phyloP scores from a whole-genome alignment of 257 asterid species.

The Fraxinus anomala region DNA sequence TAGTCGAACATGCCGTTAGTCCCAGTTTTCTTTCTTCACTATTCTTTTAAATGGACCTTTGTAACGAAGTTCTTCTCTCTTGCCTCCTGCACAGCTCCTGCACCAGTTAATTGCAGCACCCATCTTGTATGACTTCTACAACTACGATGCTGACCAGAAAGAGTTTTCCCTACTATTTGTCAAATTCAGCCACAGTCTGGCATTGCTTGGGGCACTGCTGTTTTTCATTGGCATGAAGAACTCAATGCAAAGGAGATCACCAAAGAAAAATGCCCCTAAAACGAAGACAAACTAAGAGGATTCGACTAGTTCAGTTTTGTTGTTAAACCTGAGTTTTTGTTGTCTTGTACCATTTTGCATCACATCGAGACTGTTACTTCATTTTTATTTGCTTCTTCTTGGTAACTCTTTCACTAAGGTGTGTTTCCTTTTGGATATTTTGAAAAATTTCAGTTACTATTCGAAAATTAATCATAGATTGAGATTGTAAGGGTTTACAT shows the following conservation, averaged over 20 bases:
- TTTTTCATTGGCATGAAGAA: constrained; percentile 92
- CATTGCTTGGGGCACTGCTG: constrained; percentile 81
- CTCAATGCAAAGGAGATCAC: constrained; percentile 71
- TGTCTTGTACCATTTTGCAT: constrained; percentile 31
- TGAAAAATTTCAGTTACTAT: constrained; percentile 7
- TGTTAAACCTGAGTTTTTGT: constrained; percentile 33
- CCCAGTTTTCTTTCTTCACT: background rate
- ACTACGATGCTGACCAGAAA: constrained; percentile 74
- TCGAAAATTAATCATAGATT: background rate
- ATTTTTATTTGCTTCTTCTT: constrained; percentile 13
- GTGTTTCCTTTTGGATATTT: constrained; percentile 4
- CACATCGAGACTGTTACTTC: constrained; percentile 17
- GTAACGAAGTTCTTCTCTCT: constrained; percentile 8
- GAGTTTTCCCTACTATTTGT: constrained; percentile 66
- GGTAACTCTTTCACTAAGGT: constrained; percentile 15
- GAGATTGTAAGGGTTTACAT: constrained; percentile 5
- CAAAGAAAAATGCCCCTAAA: constrained; percentile 74
- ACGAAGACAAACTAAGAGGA: constrained; percentile 66
- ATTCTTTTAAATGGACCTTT: background rate
- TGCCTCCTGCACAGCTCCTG: constrained; percentile 50
- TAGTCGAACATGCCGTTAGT: background rate
- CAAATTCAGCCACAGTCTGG: constrained; percentile 76
- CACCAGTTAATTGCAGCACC: constrained; percentile 78
- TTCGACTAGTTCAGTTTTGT: constrained; percentile 24
- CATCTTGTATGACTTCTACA: constrained; percentile 87